Base-by-base conservation (phyloP, 768 basidiomycete species). In the Coprinopsis marcescibilis region DNA sequence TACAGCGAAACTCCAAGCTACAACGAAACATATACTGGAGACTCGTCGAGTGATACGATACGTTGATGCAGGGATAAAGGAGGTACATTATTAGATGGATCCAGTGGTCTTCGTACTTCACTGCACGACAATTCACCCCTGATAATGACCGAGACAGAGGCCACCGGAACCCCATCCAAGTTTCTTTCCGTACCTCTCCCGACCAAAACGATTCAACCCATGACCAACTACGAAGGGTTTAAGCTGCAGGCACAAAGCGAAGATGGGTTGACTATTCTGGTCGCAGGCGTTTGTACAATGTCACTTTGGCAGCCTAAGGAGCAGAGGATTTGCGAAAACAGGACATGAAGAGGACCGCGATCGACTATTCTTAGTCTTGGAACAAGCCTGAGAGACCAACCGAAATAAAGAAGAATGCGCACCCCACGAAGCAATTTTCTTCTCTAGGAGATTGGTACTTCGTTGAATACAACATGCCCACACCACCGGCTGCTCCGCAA, bases 61-160 rank as follows among this genome's bases (percentile, higher is more conserved):
- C 39, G 23, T 10, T 4, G 6, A 40, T 10, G 6, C 21, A 25
- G 10, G 17, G 25, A 39, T n/a, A n/a, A 7, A 25, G 36, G 4
- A 46, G 45, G 13, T n/a, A 35, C 13, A 25, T 37, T 4, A 17
- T 46, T 19, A 26, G 30, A 13, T 30, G 33, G 7, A 36, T 52
- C 5, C 39, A 45, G 2, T 46, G 50, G 1, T 76, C 76, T 7
- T 78, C 76, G 5, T 76, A 78, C 52, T 56, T 77, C 21, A 72
- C 70, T 13, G 68, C 68, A 27, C 49, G 70, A 24, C 65, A 68
- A 59, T 60, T 38, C 58, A 63, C 62, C 2, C 68, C 65, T 3
- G 54, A 58, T 32, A 57, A n/a, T 51, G 15, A 52, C 40, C 21
- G 57, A 58, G 15, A 63, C 56, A 19, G 57, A 57, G 10, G 41